These are phyloP conservation scores for Hypericum perforatum DNA, from an alignment of 345 rosid species.

Conservation along the genomic window DNA sequence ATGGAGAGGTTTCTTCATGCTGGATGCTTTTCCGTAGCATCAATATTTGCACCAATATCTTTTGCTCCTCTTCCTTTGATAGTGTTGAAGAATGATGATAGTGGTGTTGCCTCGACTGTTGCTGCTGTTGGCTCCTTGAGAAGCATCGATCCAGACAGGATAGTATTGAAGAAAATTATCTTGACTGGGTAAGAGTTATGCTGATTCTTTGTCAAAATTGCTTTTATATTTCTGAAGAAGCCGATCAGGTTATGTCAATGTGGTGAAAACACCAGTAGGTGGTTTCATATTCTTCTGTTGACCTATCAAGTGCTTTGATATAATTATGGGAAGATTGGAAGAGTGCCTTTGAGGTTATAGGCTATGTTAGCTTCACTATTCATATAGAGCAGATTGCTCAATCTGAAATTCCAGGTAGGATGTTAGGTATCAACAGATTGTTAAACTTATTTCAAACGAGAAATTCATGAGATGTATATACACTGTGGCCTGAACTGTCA, in stretches of 20 bases:
- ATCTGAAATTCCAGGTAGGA: no score
- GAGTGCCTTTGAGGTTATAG: no score
- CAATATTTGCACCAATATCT: constrained; percentile 75
- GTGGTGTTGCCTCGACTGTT: constrained; percentile 37
- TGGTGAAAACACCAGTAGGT: not conserved
- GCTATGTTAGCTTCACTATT: no score
- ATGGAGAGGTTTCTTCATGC: constrained; percentile 96
- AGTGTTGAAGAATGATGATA: constrained; percentile 49
- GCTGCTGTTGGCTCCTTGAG: constrained; percentile 91
- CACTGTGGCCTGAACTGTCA: no score
- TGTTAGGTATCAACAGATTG: no score
- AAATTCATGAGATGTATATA: no score
- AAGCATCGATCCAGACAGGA: constrained; percentile 71
- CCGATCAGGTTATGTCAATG: not conserved
- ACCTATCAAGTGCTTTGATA: no score
- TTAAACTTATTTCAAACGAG: no score
- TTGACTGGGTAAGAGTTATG: constrained; percentile 65
- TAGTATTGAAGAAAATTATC: constrained; percentile 73
- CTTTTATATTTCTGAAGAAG: not conserved
- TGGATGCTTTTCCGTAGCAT: constrained; percentile 67
- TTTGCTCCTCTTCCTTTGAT: constrained; percentile 81
- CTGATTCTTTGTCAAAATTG: not conserved
- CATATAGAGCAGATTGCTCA: no score
- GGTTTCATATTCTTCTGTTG: no score
- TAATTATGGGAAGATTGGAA: no score